phyloP scores from a whole-genome alignment of 768 basidiomycete genomes.

The Boletus bicolor region DNA sequence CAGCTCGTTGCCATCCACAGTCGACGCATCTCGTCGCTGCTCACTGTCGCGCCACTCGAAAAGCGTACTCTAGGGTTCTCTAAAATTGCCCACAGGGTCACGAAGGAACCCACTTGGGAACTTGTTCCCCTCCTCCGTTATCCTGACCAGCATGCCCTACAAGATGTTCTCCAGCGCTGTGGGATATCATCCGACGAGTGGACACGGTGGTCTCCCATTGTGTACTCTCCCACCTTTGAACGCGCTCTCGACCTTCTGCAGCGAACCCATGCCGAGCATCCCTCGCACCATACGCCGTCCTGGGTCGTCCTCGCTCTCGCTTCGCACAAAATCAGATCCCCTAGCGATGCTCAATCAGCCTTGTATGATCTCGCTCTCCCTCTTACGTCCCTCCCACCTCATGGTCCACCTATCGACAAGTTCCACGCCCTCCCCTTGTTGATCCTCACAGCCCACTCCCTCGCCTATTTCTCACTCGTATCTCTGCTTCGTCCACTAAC shows the following conservation, averaged over 20 bases:
- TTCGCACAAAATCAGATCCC: slow-evolving; percentile 43
- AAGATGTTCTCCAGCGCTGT: slow-evolving; percentile 30
- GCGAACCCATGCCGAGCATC: not conserved
- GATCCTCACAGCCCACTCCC: slow-evolving; percentile 38
- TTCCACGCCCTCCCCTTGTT: slow-evolving; percentile 9
- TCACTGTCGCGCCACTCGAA: slow-evolving; percentile 23
- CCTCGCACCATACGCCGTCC: slow-evolving; percentile 33
- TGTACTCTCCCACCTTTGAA: slow-evolving; percentile 36
- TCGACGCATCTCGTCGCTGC: slow-evolving; percentile 18
- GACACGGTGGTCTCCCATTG: slow-evolving; percentile 36
- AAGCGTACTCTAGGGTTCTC: slow-evolving; percentile 25
- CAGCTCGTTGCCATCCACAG: not conserved
- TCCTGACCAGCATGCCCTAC: not conserved
- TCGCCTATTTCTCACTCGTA: slow-evolving; percentile 49
- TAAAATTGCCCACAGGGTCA: slow-evolving; percentile 35
- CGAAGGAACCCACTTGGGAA: slow-evolving; percentile 42
- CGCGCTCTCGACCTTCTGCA: slow-evolving; percentile 27
- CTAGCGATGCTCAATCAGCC: slow-evolving; percentile 42
- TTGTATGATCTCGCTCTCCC: slow-evolving; percentile 43
- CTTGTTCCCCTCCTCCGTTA: slow-evolving; percentile 36
- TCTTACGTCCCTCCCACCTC: slow-evolving; percentile 34
- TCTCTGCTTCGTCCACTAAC: slow-evolving; percentile 45
- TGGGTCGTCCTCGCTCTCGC: slow-evolving; percentile 58
- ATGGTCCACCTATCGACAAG: slow-evolving; percentile 12
- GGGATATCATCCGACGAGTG: slow-evolving; percentile 38